Evolutionary conservation across 169 alveolate species (phyloP), one percentile per base, ranked within the genome.

Genomic region (Plasmodium reichenowi): DNA sequence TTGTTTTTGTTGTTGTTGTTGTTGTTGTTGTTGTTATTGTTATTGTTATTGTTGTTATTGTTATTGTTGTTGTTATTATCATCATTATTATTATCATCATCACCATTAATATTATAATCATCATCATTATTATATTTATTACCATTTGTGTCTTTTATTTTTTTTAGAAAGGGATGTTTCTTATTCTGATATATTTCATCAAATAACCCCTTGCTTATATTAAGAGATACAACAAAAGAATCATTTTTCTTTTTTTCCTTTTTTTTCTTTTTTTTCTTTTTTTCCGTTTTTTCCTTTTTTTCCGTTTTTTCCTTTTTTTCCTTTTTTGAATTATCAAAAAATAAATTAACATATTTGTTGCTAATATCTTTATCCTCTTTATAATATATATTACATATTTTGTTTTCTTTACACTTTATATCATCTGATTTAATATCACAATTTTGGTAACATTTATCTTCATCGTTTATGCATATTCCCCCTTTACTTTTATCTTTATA

Each of bases 111-210:
- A 54, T n/a, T 9, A 17, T 0, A 0, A 50, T 10, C 5, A n/a
- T 50, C 15, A 50, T n/a, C 6, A 50, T 22, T 47, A 20, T 60
- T 60, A 22, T 60, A 0, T 3, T 64, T 20, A n/a, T 26, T 15
- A 38, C 2, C 17, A 5, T 13, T 13, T 56, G 29, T 6, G 22
- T 15, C 24, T 17, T 13, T 12, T 6, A 22, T 6, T 17, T 56
- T 1, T 17, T 56, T 6, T 12, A 56, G 22, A 56, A 56, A 56
- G 17, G 22, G 22, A 62, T 62, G 7, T 67, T 74, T 74, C 12
- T 43, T 74, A 43, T 67, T 74, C 8, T 45, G 38, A 67, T 74
- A 74, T 74, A 74, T 32, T 29, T 74, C 74, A 47, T 74, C 63
- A 50, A 74, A 74, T 17, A 29, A 17, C 1, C 47, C 47, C 47